phyloP scores from a whole-genome alignment of 1,284 basidiomycete genomes.

The Austroboletus niveus region DNA sequence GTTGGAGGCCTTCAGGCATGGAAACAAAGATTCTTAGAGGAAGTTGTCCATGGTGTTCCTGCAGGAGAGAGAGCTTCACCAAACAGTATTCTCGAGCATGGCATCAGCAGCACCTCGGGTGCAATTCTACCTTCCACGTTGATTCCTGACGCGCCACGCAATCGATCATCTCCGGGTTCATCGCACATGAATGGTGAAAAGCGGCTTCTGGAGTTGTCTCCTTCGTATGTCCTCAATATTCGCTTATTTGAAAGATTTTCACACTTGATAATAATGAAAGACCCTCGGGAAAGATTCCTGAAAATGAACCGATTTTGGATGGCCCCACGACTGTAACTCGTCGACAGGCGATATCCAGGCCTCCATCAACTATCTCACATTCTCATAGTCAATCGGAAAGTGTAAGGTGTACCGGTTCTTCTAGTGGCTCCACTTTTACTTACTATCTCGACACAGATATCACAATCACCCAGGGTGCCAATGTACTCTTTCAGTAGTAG shows the following conservation, averaged over 20 bases:
- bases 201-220: slow-evolving; percentile 14
- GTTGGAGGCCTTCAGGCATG: slow-evolving; percentile 87
- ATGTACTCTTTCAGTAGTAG: slow-evolving; percentile 34
- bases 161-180: slow-evolving; percentile 7
- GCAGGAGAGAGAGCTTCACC: slow-evolving; percentile 14
- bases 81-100: slow-evolving; percentile 26
- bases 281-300: slow-evolving; percentile 12
- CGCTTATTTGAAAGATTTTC: slow-evolving; percentile 9
- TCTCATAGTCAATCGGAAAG: slow-evolving; percentile 43
- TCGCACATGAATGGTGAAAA: slow-evolving; percentile 22
- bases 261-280: slow-evolving; percentile 14
- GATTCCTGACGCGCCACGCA: slow-evolving; percentile 23
- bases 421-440: slow-evolving; percentile 7
- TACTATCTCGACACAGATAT: slow-evolving; percentile 21
- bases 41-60: slow-evolving; percentile 36
- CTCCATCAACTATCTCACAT: slow-evolving; percentile 41
- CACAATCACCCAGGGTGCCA: slow-evolving; percentile 30
- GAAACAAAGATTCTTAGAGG: slow-evolving; percentile 63
- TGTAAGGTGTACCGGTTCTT: slow-evolving; percentile 30
- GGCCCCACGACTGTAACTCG: slow-evolving; percentile 32
- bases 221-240: slow-evolving; percentile 17
- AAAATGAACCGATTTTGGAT: slow-evolving; percentile 23
- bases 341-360: slow-evolving; percentile 37
- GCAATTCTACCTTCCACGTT: slow-evolving; percentile 22
- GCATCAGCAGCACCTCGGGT: slow-evolving; percentile 28